These are phyloP conservation scores for Phytophthora ramorum DNA, from an alignment of 352 stramenopile species.

Conservation along the genomic window DNA sequence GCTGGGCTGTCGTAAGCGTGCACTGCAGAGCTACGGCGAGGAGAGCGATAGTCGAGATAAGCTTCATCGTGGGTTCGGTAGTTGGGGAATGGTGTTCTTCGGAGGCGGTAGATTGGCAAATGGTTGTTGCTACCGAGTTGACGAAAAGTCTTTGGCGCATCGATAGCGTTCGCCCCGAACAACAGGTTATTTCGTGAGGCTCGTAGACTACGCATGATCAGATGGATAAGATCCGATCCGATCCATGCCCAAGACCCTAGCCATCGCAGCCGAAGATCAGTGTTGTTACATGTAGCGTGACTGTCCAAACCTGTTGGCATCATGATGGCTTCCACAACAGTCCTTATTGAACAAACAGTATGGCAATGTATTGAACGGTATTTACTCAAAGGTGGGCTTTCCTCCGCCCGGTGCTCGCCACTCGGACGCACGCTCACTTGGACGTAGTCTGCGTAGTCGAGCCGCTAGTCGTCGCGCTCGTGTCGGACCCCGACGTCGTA, in stretches of 20 bases:
- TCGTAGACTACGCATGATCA: neutral
- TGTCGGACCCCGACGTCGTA: neutral
- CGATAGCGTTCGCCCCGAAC: neutral
- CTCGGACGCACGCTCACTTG: neutral
- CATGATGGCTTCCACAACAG: neutral
- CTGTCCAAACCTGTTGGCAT: neutral
- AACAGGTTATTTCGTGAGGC: neutral
- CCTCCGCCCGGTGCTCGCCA: neutral
- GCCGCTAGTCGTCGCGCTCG: neutral
- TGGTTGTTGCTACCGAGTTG: neutral
- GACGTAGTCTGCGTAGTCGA: neutral
- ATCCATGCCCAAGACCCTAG: neutral
- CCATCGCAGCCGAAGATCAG: neutral
- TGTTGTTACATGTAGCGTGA: neutral
- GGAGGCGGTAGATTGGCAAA: neutral
- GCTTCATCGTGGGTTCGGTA: neutral
- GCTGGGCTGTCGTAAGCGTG: neutral
- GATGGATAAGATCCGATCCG: neutral
- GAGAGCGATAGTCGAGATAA: neutral
- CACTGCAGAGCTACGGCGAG: neutral
- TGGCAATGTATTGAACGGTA: neutral
- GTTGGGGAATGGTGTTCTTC: neutral
- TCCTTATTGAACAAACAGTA: too few species aligned
- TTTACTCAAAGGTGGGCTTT: neutral
- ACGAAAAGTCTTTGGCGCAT: neutral